phyloP scores from a whole-genome alignment of 768 basidiomycete species.

The Naganishia friedmannii region DNA sequence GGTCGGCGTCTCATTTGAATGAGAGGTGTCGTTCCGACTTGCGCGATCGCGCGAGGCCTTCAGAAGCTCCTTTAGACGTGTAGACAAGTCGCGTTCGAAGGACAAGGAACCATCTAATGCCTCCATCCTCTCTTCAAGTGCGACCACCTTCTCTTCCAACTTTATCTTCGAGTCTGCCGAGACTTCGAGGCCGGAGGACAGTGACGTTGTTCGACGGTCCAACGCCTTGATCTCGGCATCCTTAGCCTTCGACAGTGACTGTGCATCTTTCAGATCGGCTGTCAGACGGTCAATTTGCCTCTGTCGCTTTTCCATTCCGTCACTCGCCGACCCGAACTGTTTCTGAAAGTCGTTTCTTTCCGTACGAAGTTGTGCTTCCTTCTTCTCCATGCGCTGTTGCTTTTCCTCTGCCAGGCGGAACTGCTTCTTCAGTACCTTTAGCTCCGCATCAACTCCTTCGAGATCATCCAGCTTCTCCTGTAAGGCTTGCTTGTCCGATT shows the following conservation, averaged over 20 bases:
- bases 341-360: conserved; percentile 1
- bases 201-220: too few relatives aligned
- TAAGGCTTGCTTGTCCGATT: not conserved
- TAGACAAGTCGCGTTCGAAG: too few relatives aligned
- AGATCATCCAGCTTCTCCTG: not conserved
- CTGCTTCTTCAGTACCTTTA: not conserved
- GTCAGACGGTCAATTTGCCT: not conserved
- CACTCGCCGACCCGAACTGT: not conserved
- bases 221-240: too few relatives aligned
- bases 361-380: not conserved
- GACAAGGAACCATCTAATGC: too few relatives aligned
- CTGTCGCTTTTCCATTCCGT: not conserved
- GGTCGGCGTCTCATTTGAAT: not conserved
- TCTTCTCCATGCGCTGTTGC: not conserved
- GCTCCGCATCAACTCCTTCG: not conserved
- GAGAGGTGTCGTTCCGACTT: too few relatives aligned
- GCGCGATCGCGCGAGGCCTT: too few relatives aligned
- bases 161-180: too few relatives aligned
- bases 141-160: too few relatives aligned
- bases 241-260: too few relatives aligned
- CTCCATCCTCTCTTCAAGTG: too few relatives aligned
- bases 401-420: not conserved
- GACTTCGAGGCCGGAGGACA: too few relatives aligned
- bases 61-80: too few relatives aligned
- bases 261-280: not conserved